Evolutionary conservation across 2,329 filamentous ascomycete species (phyloP).

Genomic region (Calcarisporium arbuscula): DNA sequence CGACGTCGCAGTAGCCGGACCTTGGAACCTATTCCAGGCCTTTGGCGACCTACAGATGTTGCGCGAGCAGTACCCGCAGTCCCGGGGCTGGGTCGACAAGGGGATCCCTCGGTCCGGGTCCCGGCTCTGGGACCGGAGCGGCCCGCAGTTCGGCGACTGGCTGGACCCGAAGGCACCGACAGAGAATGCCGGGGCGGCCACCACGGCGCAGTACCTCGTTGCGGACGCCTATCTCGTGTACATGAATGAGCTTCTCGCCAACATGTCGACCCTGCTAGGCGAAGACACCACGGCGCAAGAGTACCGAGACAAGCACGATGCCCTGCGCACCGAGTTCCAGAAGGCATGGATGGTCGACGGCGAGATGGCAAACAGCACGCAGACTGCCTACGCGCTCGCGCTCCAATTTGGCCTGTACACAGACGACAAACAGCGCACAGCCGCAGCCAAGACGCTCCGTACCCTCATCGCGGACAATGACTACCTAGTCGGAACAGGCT

Average conservation of each 20-base stretch:
- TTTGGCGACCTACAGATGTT: slow-evolving; percentile 31
- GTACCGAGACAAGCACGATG: slow-evolving; percentile 14
- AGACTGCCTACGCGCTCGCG: slow-evolving; percentile 32
- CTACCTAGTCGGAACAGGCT: slow-evolving; percentile 34
- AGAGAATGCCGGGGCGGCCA: slow-evolving; percentile 29
- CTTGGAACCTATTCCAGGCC: slow-evolving; percentile 33
- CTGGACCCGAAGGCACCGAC: slow-evolving; percentile 39
- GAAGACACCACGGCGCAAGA: slow-evolving; percentile 17
- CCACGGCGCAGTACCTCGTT: slow-evolving; percentile 33
- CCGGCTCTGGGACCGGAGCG: slow-evolving; percentile 32
- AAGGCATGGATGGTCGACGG: slow-evolving; percentile 24
- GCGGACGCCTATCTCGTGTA: slow-evolving; percentile 41
- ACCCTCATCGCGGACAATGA: slow-evolving; percentile 25
- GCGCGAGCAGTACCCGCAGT: slow-evolving; percentile 30
- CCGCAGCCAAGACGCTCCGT: slow-evolving; percentile 21
- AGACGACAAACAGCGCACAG: slow-evolving; percentile 9
- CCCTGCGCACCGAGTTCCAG: slow-evolving; percentile 21
- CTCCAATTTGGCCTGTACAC: slow-evolving; percentile 30
- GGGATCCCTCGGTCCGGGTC: slow-evolving; percentile 25
- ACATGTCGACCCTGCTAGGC: slow-evolving; percentile 26
- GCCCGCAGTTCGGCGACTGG: slow-evolving; percentile 40
- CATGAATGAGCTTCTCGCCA: slow-evolving; percentile 30
- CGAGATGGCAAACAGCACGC: slow-evolving; percentile 27
- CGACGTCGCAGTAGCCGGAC: slow-evolving; percentile 33
- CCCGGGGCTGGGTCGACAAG: slow-evolving; percentile 32